Evolutionary conservation across 192 early-diverging fungal species (phyloP).

Genomic region (Umbelopsis sp.): DNA sequence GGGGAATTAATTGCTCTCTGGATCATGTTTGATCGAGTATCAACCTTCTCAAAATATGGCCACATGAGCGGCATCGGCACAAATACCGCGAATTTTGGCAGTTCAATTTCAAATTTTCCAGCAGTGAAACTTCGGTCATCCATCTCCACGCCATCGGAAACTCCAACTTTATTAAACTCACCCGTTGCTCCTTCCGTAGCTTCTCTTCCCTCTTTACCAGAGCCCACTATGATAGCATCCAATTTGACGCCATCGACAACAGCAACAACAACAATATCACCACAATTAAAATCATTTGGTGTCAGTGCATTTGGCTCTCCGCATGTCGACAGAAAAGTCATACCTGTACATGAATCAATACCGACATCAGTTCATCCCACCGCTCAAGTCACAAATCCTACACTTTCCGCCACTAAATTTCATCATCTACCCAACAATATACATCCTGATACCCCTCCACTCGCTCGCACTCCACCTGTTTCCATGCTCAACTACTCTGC

Average conservation of each 20-base stretch:
- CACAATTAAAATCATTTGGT: slow-evolving; percentile 1
- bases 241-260: neutral
- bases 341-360: neutral
- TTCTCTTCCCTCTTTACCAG: neutral
- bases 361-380: neutral
- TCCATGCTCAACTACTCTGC: slow-evolving; percentile 39
- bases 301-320: slow-evolving; percentile 6
- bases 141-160: slow-evolving; percentile 15
- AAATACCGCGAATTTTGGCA: neutral
- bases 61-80: slow-evolving; percentile 9
- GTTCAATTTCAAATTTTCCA: slow-evolving; percentile 18
- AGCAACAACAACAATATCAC: neutral
- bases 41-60: slow-evolving; percentile 21
- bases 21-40: slow-evolving; percentile 62
- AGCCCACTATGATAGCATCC: neutral
- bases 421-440: neutral
- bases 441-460: neutral
- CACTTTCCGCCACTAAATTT: neutral
- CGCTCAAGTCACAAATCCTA: neutral
- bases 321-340: neutral
- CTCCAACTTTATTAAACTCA: neutral
- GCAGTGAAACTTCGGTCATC: neutral
- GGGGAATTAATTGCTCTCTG: slow-evolving; percentile 59
- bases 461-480: slow-evolving; percentile 12
- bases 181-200: neutral